Conservation (phyloP, 192 early-diverging fungal species). For the Podila horticola region DNA sequence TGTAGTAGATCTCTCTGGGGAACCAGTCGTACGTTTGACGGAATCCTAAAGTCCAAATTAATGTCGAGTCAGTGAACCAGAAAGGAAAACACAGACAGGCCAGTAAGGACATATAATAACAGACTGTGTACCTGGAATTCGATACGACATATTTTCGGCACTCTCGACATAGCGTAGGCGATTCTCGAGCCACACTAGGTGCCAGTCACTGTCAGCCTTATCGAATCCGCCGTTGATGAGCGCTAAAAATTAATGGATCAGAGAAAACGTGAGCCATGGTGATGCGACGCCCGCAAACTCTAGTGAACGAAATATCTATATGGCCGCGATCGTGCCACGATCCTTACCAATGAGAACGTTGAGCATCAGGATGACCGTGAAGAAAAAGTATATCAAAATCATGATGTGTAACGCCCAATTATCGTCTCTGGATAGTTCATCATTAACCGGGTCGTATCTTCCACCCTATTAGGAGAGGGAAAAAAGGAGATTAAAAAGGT, state of each 20-base stretch:
- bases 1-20: constrained; percentile 6
- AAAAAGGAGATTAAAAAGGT: not conserved
- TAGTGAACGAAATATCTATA: no score
- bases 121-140: constrained; percentile 1
- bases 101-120: not conserved
- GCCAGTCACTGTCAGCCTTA: constrained; percentile 4
- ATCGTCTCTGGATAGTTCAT: not conserved
- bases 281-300: no score
- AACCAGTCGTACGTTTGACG: not conserved
- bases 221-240: constrained; percentile 2
- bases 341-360: constrained; percentile 22
- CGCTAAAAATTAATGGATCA: not conserved
- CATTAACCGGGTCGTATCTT: constrained; percentile 8
- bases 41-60: not conserved
- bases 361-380: constrained; percentile 20
- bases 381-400: constrained; percentile 11
- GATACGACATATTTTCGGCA: constrained; percentile 14
- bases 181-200: constrained; percentile 8
- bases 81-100: not conserved
- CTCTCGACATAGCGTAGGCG: constrained; percentile 7
- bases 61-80: not conserved
- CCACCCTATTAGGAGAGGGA: constrained; percentile 1
- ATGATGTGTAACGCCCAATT: constrained; percentile 4
- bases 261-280: no score
- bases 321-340: no score